Conservation (phyloP, 129 eudicot species). For the Chrysanthemum makinoi region DNA sequence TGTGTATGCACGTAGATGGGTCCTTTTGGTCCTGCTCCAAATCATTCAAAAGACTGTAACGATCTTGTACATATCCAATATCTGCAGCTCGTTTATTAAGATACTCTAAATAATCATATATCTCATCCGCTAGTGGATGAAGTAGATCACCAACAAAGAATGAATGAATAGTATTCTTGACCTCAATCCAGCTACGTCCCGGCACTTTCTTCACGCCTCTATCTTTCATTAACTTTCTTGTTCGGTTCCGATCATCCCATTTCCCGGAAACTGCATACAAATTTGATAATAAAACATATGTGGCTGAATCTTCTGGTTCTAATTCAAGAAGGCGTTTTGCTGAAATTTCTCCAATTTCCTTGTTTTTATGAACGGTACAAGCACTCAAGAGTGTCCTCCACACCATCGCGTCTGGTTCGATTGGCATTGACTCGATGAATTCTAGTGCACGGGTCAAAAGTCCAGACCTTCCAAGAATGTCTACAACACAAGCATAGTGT, state of each 20-base stretch:
- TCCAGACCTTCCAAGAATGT: constrained; percentile 92
- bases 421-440: constrained; percentile 73
- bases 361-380: constrained; percentile 72
- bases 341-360: constrained; percentile 73
- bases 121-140: constrained; percentile 70
- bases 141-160: constrained; percentile 90
- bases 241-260: constrained; percentile 62
- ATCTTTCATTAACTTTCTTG: constrained; percentile 82
- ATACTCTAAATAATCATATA: constrained; percentile 63
- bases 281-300: constrained; percentile 87
- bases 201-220: constrained; percentile 93
- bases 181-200: constrained; percentile 95
- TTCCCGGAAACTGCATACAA: constrained; percentile 71
- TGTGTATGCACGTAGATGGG: constrained; percentile 57
- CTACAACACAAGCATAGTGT: constrained; percentile 93
- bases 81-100: constrained; percentile 54
- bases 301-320: constrained; percentile 90
- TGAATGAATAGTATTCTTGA: constrained; percentile 76
- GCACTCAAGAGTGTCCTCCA: constrained; percentile 98
- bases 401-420: constrained; percentile 87
- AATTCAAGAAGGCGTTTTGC: constrained; percentile 61
- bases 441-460: constrained; percentile 55
- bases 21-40: constrained; percentile 71
- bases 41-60: constrained; percentile 66
- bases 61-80: constrained; percentile 71